Conservation (phyloP, 1,284 basidiomycete genomes). For the Fistulina hepatica region DNA sequence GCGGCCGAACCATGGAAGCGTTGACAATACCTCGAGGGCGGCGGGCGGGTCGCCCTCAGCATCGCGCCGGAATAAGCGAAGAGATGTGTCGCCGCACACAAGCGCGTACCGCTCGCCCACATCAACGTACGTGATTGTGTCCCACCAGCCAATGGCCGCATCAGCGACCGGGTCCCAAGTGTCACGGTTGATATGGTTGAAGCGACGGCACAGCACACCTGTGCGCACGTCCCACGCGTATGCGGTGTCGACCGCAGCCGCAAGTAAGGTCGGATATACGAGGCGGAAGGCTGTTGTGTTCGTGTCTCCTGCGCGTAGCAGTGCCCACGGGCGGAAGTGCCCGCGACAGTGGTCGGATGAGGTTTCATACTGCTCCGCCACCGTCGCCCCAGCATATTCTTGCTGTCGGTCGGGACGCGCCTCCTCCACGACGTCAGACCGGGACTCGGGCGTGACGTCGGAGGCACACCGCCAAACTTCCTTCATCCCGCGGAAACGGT, state of each 20-base stretch:
- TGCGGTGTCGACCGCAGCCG: constrained; percentile 25
- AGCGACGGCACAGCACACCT: constrained; percentile 32
- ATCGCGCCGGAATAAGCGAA: constrained; percentile 46
- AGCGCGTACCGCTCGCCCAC: constrained; percentile 48
- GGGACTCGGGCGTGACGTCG: not conserved
- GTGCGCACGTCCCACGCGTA: constrained; percentile 52
- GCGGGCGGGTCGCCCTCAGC: too few species aligned
- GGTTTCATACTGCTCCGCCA: constrained; percentile 10
- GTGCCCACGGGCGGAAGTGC: constrained; percentile 49
- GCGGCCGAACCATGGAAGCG: too few species aligned
- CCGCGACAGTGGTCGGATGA: constrained; percentile 25
- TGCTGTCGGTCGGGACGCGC: constrained; percentile 7
- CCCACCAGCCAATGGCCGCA: constrained; percentile 29
- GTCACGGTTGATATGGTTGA: too few species aligned
- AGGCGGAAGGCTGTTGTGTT: constrained; percentile 57
- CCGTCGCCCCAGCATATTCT: constrained; percentile 4
- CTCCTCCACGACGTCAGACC: not conserved
- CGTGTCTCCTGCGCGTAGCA: constrained; percentile 33
- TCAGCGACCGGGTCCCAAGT: constrained; percentile 3
- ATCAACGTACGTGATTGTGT: constrained; percentile 68
- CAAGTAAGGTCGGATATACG: constrained; percentile 52
- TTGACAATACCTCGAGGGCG: constrained; percentile 33
- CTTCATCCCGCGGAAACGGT: constrained; percentile 41
- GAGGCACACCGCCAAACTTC: constrained; percentile 55
- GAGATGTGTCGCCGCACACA: constrained; percentile 36